Conservation (phyloP, 495 filamentous ascomycete species). For the Talaromyces nanjingensis region DNA sequence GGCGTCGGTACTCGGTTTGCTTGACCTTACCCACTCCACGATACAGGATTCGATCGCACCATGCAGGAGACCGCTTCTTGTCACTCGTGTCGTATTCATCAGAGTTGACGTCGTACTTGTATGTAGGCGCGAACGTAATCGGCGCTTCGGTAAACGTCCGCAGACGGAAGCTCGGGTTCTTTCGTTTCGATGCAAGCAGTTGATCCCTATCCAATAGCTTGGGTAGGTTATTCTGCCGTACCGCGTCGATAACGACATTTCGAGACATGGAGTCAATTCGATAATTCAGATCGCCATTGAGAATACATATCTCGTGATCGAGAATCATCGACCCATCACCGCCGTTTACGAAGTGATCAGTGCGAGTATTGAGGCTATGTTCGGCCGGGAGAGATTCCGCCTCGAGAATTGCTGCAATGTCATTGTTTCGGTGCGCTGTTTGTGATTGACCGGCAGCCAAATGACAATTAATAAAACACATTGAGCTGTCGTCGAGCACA, state of each 20-base stretch:
- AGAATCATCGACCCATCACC: slow-evolving; percentile 95
- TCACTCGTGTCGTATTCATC: slow-evolving; percentile 91
- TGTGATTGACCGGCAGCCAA: slow-evolving; percentile 88
- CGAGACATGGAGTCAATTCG: slow-evolving; percentile 96
- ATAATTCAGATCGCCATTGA: slow-evolving; percentile 97
- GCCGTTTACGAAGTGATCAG: slow-evolving; percentile 77
- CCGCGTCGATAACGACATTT: slow-evolving; percentile 77
- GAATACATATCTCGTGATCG: slow-evolving; percentile 91
- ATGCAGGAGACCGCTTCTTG: slow-evolving; percentile 91
- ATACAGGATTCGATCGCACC: slow-evolving; percentile 91
- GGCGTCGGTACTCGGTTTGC: slow-evolving; percentile 79
- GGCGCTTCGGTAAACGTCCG: slow-evolving; percentile 78
- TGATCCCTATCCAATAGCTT: slow-evolving; percentile 96
- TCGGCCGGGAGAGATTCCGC: slow-evolving; percentile 62
- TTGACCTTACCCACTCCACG: slow-evolving; percentile 76
- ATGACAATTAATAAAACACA: slow-evolving; percentile 98
- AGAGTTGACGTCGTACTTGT: slow-evolving; percentile 96
- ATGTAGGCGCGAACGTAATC: slow-evolving; percentile 90
- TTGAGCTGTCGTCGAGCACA: slow-evolving; percentile 79
- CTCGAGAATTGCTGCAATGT: slow-evolving; percentile 86
- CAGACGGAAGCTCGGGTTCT: slow-evolving; percentile 82
- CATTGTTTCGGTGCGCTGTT: slow-evolving; percentile 85
- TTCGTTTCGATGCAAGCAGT: slow-evolving; percentile 73
- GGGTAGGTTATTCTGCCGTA: slow-evolving; percentile 70
- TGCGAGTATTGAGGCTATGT: slow-evolving; percentile 47